phyloP scores from a whole-genome alignment of 2,329 filamentous ascomycete species.

The Cladosporium sp. region DNA sequence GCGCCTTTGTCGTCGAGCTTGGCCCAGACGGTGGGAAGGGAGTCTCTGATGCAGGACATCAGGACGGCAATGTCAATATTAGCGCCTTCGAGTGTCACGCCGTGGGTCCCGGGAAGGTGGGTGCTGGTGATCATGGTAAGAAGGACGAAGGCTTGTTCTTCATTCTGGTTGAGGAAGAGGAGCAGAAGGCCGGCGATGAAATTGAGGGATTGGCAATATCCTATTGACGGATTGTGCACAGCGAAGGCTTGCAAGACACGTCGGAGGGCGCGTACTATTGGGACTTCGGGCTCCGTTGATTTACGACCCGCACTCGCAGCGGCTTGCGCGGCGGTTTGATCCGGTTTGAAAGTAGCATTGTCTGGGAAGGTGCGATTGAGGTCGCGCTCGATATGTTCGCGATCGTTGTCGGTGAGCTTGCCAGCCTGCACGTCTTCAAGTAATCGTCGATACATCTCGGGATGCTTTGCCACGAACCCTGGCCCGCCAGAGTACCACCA shows the following conservation, averaged over 20 bases:
- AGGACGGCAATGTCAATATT: slow-evolving; percentile 92
- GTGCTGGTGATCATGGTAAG: slow-evolving; percentile 86
- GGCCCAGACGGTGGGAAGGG: slow-evolving; percentile 76
- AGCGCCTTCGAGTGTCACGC: slow-evolving; percentile 81
- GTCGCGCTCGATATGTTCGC: slow-evolving; percentile 89
- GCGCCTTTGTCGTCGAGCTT: slow-evolving; percentile 77
- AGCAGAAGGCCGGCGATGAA: slow-evolving; percentile 88
- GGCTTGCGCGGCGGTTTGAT: slow-evolving; percentile 23
- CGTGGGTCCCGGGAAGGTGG: slow-evolving; percentile 87
- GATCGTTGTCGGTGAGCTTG: slow-evolving; percentile 62
- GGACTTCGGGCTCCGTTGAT: slow-evolving; percentile 67
- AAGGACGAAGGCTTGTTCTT: slow-evolving; percentile 90
- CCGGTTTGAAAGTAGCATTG: slow-evolving; percentile 82
- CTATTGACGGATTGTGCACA: slow-evolving; percentile 83
- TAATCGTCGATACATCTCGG: slow-evolving; percentile 70
- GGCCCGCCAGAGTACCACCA: slow-evolving; percentile 93
- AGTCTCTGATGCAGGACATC: slow-evolving; percentile 80
- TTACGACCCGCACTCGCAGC: slow-evolving; percentile 40
- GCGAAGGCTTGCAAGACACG: slow-evolving; percentile 86
- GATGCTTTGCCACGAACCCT: slow-evolving; percentile 68
- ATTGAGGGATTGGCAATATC: slow-evolving; percentile 94
- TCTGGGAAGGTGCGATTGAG: slow-evolving; percentile 92
- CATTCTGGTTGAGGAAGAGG: slow-evolving; percentile 73
- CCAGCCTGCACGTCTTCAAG: slow-evolving; percentile 62
- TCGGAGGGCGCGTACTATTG: slow-evolving; percentile 75